Percentiles rank a stretch among this genome's conserved stretches.
These are phyloP conservation scores for Fusarium sublunatum DNA, from an alignment of 2,329 filamentous ascomycete genomes.

Conservation along the genomic window DNA sequence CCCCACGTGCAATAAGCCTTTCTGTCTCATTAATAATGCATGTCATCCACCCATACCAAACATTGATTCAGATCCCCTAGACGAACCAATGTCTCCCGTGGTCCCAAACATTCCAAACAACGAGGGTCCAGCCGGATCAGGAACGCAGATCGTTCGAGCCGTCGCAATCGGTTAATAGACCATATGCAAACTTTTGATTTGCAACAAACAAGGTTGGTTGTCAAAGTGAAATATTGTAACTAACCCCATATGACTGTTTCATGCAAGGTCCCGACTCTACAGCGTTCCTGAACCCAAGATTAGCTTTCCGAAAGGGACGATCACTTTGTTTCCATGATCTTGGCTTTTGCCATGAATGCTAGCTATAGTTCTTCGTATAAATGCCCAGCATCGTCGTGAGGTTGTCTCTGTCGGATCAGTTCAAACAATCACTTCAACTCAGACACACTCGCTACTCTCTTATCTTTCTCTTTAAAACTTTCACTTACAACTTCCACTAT, in stretches of 20 bases:
- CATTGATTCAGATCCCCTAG: no score
- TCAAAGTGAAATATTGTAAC: no score
- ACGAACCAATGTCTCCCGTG: no score
- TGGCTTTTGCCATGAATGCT: background rate
- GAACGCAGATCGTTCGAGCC: no score
- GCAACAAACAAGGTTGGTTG: no score
- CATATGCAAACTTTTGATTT: no score
- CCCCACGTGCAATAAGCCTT: no score
- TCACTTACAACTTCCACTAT: background rate
- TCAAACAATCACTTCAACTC: conserved; percentile 1
- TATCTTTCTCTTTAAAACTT: background rate
- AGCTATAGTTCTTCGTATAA: conserved; percentile 4
- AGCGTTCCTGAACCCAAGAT: conserved; percentile 14
- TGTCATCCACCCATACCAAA: no score
- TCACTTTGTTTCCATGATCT: background rate
- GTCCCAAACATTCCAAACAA: no score
- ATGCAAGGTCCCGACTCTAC: conserved; percentile 19
- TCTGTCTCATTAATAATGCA: no score
- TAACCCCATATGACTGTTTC: background rate
- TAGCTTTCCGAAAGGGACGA: background rate
- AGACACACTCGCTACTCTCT: conserved; percentile 1
- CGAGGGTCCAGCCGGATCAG: no score
- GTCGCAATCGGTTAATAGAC: no score
- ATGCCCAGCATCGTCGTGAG: background rate
- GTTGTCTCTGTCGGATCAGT: background rate